Evolutionary conservation across 495 filamentous ascomycete species (phyloP).

Genomic region (Aspergillus bertholletiae): DNA sequence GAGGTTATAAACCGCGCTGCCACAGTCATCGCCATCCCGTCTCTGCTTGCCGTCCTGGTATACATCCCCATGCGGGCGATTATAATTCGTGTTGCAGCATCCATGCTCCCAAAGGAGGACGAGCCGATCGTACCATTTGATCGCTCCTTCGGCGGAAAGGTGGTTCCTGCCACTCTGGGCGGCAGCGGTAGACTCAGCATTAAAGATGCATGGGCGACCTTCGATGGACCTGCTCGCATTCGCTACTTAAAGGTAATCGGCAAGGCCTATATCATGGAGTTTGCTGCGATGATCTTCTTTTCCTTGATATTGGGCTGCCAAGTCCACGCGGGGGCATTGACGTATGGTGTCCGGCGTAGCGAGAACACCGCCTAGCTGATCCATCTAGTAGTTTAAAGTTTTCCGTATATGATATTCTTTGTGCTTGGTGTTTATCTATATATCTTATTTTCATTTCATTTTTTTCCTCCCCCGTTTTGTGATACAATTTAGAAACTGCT

Average conservation of each 20-base stretch:
- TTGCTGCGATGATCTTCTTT: constrained; percentile 42
- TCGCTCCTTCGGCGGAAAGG: constrained; percentile 60
- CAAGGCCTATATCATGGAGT: constrained; percentile 58
- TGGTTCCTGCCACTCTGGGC: constrained; percentile 58
- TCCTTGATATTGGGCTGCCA: constrained; percentile 31
- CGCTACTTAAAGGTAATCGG: constrained; percentile 64
- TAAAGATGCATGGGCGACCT: constrained; percentile 67
- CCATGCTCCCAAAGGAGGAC: constrained; percentile 63
- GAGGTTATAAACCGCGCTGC: constrained; percentile 26
- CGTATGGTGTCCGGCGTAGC: background rate
- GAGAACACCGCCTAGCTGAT: background rate
- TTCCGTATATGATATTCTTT: no score
- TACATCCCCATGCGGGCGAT: constrained; percentile 60
- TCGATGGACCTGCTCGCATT: constrained; percentile 60
- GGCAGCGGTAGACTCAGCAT: constrained; percentile 66
- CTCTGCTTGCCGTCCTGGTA: constrained; percentile 44
- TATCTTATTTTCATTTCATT: no score
- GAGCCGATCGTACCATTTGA: constrained; percentile 77
- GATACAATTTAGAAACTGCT: background rate
- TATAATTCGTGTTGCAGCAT: constrained; percentile 67
- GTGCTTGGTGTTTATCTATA: no score
- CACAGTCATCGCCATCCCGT: constrained; percentile 29
- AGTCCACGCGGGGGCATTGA: constrained; percentile 24
- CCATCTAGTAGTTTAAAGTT: no score
- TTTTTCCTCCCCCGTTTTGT: background rate